Evolutionary conservation across 768 basidiomycete species (phyloP).

Genomic region (Pleurotus eryngii): DNA sequence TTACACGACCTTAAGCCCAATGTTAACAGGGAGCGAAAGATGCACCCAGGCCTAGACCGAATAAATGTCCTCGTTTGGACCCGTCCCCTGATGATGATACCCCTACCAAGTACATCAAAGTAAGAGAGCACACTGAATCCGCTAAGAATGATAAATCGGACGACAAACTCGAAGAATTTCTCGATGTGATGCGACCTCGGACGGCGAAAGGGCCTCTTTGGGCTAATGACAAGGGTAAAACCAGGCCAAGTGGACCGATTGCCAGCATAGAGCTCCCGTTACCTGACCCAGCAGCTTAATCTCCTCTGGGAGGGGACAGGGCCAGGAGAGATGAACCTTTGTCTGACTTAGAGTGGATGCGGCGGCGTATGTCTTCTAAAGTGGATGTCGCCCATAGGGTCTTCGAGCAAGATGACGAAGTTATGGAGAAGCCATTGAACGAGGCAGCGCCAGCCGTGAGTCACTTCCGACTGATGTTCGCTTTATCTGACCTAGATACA

Average conservation of each 20-base stretch:
- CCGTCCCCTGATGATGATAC: slow-evolving; percentile 19
- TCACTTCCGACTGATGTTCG: background rate
- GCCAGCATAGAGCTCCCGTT: background rate
- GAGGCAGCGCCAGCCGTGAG: background rate
- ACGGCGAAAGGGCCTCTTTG: slow-evolving; percentile 58
- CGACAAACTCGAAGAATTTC: slow-evolving; percentile 58
- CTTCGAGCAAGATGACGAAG: slow-evolving; percentile 62
- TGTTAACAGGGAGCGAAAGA: slow-evolving; percentile 58
- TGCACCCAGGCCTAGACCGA: slow-evolving; percentile 63
- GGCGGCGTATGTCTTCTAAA: slow-evolving; percentile 51
- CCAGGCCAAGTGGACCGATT: background rate
- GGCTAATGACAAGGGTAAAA: slow-evolving; percentile 47
- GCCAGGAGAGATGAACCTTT: slow-evolving; percentile 33
- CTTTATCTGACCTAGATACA: background rate
- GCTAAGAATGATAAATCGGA: slow-evolving; percentile 27
- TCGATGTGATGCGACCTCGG: slow-evolving; percentile 71
- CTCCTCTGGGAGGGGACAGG: slow-evolving; percentile 11
- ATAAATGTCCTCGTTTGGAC: slow-evolving; percentile 61
- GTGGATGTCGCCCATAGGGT: slow-evolving; percentile 35
- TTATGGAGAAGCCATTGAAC: slow-evolving; percentile 7
- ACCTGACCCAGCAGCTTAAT: background rate
- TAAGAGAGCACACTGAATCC: slow-evolving; percentile 6
- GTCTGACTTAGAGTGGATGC: slow-evolving; percentile 78
- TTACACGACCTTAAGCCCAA: slow-evolving; percentile 1
- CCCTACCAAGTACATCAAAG: slow-evolving; percentile 1